These are phyloP conservation scores for Voacanga thouarsii DNA, from an alignment of 257 asterid genomes.

Conservation along the genomic window DNA sequence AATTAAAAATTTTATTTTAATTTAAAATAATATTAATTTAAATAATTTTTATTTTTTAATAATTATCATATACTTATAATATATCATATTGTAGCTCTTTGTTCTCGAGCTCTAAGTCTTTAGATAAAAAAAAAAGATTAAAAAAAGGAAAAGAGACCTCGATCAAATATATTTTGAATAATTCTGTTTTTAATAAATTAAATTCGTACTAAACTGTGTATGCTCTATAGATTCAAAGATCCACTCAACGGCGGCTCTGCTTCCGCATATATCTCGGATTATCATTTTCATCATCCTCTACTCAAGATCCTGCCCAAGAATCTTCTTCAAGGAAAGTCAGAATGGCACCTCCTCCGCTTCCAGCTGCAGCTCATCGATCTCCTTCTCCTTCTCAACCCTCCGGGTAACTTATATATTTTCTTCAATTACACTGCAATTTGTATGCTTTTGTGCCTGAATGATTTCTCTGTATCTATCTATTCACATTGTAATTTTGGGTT, in stretches of 20 bases:
- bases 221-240: neutral
- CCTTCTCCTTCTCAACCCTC: conserved; percentile 99
- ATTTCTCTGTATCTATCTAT: neutral
- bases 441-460: neutral
- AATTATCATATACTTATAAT: too few relatives aligned
- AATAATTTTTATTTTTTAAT: too few relatives aligned
- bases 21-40: too few relatives aligned
- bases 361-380: conserved; percentile 77
- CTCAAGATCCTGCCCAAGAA: conserved; percentile 8
- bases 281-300: neutral
- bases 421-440: neutral
- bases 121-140: too few relatives aligned
- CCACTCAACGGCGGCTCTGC: neutral
- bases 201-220: too few relatives aligned
- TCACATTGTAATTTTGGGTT: neutral
- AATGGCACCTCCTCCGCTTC: conserved; percentile 74
- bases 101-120: too few relatives aligned
- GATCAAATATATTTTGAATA: too few relatives aligned
- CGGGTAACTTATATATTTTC: conserved; percentile 46
- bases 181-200: too few relatives aligned
- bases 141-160: too few relatives aligned
- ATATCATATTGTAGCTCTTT: too few relatives aligned
- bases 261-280: neutral
- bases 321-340: neutral
- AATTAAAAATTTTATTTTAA: too few relatives aligned